Conservation (phyloP, 176 grass and related monocot species). For the Guadua angustifolia region DNA sequence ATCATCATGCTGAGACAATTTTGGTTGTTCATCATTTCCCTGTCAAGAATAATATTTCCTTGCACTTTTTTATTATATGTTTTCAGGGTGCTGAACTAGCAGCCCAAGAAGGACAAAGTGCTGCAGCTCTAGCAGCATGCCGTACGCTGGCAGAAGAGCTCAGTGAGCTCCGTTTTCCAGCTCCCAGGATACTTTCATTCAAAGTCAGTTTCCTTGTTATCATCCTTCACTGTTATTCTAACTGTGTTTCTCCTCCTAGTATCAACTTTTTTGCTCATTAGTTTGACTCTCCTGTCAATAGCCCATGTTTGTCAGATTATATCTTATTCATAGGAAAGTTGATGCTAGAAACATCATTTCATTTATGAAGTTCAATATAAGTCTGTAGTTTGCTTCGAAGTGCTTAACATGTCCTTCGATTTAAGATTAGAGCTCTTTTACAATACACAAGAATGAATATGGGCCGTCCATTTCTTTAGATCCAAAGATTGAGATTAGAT, state of each 20-base stretch:
- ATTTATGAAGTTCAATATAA: neutral
- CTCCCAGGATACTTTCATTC: slow-evolving; percentile 95
- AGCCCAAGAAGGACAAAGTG: slow-evolving; percentile 89
- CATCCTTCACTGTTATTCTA: slow-evolving; percentile 11
- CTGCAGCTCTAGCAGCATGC: slow-evolving; percentile 91
- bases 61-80: slow-evolving; percentile 11
- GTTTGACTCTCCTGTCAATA: neutral
- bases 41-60: slow-evolving; percentile 31
- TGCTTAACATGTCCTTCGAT: neutral
- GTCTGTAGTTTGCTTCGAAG: slow-evolving; percentile 21
- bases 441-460: too few relatives aligned
- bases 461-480: too few relatives aligned
- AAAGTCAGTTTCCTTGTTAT: slow-evolving; percentile 66
- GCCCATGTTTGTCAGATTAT: slow-evolving; percentile 11
- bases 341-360: neutral
- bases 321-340: slow-evolving; percentile 22
- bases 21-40: neutral
- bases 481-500: too few relatives aligned
- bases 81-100: slow-evolving; percentile 89
- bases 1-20: neutral
- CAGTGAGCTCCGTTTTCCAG: slow-evolving; percentile 83
- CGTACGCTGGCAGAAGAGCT: slow-evolving; percentile 93
- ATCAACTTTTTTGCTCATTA: slow-evolving; percentile 12
- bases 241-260: neutral
- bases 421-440: too few relatives aligned